Percentiles rank a stretch among this genome's conserved stretches.
Conservation (phyloP, 495 filamentous ascomycete genomes). For the Cercophora scortea region DNA sequence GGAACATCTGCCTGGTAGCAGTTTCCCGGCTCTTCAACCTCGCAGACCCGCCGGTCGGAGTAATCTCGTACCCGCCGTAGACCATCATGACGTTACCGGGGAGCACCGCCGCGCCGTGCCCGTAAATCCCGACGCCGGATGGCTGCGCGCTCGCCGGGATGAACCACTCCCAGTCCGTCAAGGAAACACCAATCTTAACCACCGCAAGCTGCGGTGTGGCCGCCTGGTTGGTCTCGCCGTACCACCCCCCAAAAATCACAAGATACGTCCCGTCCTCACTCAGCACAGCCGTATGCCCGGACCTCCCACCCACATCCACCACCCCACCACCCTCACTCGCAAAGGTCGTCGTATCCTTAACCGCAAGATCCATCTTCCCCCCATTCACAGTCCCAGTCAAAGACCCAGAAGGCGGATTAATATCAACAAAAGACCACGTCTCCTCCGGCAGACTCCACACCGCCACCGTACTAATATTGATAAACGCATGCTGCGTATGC, state of each 20-base stretch:
- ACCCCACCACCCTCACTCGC: background rate
- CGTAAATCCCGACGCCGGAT: slow-evolving; percentile 56
- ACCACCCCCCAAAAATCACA: slow-evolving; percentile 83
- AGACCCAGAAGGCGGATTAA: slow-evolving; percentile 41
- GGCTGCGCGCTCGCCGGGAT: slow-evolving; percentile 46
- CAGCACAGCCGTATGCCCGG: slow-evolving; percentile 77
- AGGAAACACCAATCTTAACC: slow-evolving; percentile 61
- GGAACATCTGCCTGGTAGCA: slow-evolving; percentile 51
- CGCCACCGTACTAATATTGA: slow-evolving; percentile 88
- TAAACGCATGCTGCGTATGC: slow-evolving; percentile 73
- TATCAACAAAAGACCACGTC: slow-evolving; percentile 72
- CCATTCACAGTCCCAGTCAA: slow-evolving; percentile 7
- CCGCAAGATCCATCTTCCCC: background rate
- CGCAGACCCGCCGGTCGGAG: background rate
- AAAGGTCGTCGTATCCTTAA: background rate
- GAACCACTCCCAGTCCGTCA: slow-evolving; percentile 71
- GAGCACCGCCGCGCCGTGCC: slow-evolving; percentile 77
- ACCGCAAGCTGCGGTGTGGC: slow-evolving; percentile 76
- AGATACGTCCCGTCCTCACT: slow-evolving; percentile 67
- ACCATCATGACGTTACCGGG: slow-evolving; percentile 88
- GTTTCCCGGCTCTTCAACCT: slow-evolving; percentile 19
- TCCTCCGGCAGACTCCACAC: slow-evolving; percentile 80
- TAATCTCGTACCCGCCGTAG: slow-evolving; percentile 69
- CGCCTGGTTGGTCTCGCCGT: slow-evolving; percentile 64
- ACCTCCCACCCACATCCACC: slow-evolving; percentile 59